Conservation (phyloP, 495 filamentous ascomycete species). For the Mytilinidion resinicola region DNA sequence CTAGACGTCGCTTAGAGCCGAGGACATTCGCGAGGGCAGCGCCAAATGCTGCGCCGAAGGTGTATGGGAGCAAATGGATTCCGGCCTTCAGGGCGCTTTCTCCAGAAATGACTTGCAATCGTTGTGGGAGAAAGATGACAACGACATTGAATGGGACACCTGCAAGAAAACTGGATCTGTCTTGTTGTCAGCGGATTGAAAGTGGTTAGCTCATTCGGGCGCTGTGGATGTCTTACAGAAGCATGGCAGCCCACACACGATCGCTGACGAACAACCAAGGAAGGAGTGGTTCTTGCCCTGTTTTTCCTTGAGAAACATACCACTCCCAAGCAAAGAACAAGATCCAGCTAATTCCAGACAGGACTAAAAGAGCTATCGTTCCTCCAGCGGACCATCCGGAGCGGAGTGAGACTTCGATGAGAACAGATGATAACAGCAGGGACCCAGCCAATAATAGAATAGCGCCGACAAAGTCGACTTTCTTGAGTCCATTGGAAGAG, state of each 20-base stretch:
- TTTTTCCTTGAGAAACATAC: constrained; percentile 1
- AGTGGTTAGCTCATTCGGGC: no score
- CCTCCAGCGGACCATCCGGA: constrained; percentile 4
- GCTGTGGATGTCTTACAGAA: constrained; percentile 1
- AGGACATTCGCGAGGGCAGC: constrained; percentile 5
- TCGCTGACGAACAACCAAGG: constrained; percentile 17
- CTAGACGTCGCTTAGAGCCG: constrained; percentile 3
- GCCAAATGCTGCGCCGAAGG: constrained; percentile 5
- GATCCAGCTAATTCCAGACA: constrained; percentile 12
- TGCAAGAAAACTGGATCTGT: not conserved
- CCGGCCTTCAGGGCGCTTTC: constrained; percentile 5
- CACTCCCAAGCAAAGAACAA: constrained; percentile 16
- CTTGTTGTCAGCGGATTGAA: no score
- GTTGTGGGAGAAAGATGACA: constrained; percentile 12
- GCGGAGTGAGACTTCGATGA: constrained; percentile 11
- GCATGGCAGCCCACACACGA: constrained; percentile 12
- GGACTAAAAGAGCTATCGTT: constrained; percentile 5
- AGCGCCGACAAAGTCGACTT: constrained; percentile 17
- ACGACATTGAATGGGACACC: constrained; percentile 17
- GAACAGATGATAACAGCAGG: constrained; percentile 13
- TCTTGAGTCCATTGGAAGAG: not conserved
- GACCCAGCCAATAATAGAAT: constrained; percentile 9
- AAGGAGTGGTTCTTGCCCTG: constrained; percentile 11
- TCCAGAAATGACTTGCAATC: constrained; percentile 12
- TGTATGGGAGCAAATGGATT: constrained; percentile 6